A percentile compares a stretch with the other conserved stretches of the same genome.
These are phyloP conservation scores for Xylogone sp. DNA, from an alignment of 2,329 filamentous ascomycete species.

Conservation along the genomic window DNA sequence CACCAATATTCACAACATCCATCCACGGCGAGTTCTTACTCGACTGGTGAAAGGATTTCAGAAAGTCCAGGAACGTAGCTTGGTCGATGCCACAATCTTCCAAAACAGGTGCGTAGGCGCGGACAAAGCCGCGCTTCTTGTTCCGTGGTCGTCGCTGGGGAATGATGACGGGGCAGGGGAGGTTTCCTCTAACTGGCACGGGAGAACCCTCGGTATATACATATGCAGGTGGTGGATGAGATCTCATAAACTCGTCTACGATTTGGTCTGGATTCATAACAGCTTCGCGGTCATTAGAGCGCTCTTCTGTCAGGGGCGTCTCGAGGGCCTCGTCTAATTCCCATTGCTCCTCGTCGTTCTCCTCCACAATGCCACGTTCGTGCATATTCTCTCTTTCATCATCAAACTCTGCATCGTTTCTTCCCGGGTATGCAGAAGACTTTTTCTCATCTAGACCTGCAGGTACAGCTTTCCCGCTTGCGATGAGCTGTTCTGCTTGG, in stretches of 20 bases:
- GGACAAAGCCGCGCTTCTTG: constrained; percentile 45
- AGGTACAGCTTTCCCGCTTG: constrained; percentile 13
- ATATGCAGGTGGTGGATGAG: constrained; percentile 16
- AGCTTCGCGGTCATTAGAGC: constrained; percentile 3
- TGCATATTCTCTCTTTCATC: too few species aligned
- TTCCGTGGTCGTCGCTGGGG: constrained; percentile 47
- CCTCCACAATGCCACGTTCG: constrained; percentile 11
- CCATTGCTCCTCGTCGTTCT: constrained; percentile 22
- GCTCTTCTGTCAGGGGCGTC: background rate
- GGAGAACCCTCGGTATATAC: background rate
- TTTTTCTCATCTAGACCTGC: constrained; percentile 8
- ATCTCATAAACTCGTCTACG: constrained; percentile 13
- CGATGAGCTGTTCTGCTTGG: constrained; percentile 14
- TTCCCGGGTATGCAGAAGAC: too few species aligned
- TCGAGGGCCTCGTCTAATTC: constrained; percentile 19
- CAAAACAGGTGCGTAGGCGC: constrained; percentile 48
- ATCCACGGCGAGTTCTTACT: constrained; percentile 35
- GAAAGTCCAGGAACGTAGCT: constrained; percentile 42
- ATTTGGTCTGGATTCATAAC: constrained; percentile 7
- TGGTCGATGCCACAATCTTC: constrained; percentile 43
- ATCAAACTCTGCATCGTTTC: too few species aligned
- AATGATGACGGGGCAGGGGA: constrained; percentile 45
- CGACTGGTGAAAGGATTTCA: constrained; percentile 42
- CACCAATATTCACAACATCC: constrained; percentile 37
- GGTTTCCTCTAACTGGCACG: constrained; percentile 1